A percentile compares a stretch with the other conserved stretches of the same genome.
These are phyloP conservation scores for Leccinum truebloodii DNA, from an alignment of 768 basidiomycete species.

Conservation along the genomic window DNA sequence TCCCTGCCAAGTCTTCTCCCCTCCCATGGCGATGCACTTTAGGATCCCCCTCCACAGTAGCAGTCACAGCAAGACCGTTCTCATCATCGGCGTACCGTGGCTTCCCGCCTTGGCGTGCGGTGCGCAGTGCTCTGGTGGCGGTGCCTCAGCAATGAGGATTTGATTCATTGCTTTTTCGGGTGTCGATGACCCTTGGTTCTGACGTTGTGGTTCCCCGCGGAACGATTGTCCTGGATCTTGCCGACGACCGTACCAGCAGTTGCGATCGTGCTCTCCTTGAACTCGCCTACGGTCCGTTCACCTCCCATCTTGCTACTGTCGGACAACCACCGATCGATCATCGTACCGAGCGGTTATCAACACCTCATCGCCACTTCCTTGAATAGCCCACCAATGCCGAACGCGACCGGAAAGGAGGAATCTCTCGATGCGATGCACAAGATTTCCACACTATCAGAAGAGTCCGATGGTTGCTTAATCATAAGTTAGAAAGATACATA, in stretches of 20 bases:
- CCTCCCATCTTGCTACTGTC: neutral
- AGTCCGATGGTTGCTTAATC: neutral
- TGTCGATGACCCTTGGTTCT: neutral
- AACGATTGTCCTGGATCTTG: neutral
- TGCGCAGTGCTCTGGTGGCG: conserved; percentile 8
- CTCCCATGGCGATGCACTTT: conserved; percentile 27
- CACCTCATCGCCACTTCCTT: too few relatives aligned
- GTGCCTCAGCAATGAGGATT: conserved; percentile 4
- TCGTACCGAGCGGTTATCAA: neutral
- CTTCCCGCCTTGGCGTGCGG: neutral
- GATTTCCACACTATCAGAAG: neutral
- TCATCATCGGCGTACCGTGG: conserved; percentile 25
- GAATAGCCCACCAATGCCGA: neutral
- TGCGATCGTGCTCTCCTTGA: neutral
- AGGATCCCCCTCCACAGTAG: conserved; percentile 12
- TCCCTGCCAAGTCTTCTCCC: conserved; percentile 20
- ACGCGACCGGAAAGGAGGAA: too few relatives aligned
- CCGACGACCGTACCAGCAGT: neutral
- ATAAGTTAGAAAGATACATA: neutral
- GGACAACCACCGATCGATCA: neutral
- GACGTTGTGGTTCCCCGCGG: neutral
- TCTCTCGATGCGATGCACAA: neutral
- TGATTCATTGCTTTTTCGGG: neutral
- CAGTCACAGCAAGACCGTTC: conserved; percentile 17
- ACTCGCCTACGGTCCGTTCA: neutral